Conservation (phyloP, 805 yeast species). For the Candida gorgasii region DNA sequence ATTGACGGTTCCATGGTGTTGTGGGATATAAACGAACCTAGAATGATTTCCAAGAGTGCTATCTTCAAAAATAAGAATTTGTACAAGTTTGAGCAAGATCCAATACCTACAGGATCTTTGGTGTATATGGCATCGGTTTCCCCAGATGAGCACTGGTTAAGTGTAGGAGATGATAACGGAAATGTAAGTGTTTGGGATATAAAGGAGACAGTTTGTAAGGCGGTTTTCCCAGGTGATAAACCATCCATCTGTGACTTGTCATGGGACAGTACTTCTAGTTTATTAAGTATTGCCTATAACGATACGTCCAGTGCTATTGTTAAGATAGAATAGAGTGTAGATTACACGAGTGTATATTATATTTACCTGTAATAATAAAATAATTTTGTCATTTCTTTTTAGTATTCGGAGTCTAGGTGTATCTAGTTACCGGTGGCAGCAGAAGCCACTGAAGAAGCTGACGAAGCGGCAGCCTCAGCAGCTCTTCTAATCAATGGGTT, state of each 20-base stretch:
- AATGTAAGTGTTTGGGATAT: conserved; percentile 55
- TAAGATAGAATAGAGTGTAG: not conserved
- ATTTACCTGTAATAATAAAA: conserved; percentile 8
- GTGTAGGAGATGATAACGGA: conserved; percentile 69
- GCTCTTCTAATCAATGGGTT: conserved; percentile 30
- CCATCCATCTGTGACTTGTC: conserved; percentile 38
- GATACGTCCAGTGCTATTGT: conserved; percentile 28
- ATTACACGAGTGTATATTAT: conserved; percentile 2
- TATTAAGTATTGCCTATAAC: conserved; percentile 33
- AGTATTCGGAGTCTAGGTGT: too few species aligned
- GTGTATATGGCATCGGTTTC: conserved; percentile 57
- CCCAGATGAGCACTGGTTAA: conserved; percentile 48
- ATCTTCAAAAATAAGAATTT: conserved; percentile 25
- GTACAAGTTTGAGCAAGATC: conserved; percentile 16
- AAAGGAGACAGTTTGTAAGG: conserved; percentile 4
- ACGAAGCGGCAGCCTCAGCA: conserved; percentile 18
- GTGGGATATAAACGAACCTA: conserved; percentile 54
- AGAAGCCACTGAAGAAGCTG: conserved; percentile 9
- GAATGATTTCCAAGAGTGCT: conserved; percentile 1
- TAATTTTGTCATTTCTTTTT: too few species aligned
- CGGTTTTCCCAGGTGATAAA: conserved; percentile 1
- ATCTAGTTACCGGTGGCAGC: conserved; percentile 8
- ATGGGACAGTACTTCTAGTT: conserved; percentile 33
- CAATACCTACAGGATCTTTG: conserved; percentile 30
- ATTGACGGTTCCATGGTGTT: conserved; percentile 69